Evolutionary conservation across 495 filamentous ascomycete species (phyloP), one percentile per base, ranked within the genome.

Genomic region (Neurospora pannonica): DNA sequence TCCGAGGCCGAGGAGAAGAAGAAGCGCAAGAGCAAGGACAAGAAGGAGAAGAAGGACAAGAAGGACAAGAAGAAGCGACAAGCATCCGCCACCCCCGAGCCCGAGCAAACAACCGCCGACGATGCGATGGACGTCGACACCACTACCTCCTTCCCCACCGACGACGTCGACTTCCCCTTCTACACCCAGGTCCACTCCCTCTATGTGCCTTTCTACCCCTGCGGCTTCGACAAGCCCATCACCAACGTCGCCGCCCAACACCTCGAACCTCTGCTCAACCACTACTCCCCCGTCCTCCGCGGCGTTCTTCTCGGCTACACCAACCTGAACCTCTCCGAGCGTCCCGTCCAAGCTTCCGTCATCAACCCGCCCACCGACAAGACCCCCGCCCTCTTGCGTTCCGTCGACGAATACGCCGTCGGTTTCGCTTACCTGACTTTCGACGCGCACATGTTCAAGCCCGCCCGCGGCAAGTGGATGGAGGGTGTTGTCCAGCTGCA

Each of bases 401-500:
- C 83, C 0, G 75, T 84, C 15, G 83, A 85, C 75, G 85, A 87
- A 70, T 84, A 84, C 40, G 84, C 83, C 0, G 84, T 83, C 4
- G 82, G 78, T 38, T 86, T 84, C 46, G 84, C 81, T 34, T 86
- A 84, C 82, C 78, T 87, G 8, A 86, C 85, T 0, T 83, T 81
- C 21, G 83, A 86, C 28, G 83, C 84, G 13, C 80, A 83, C 3
- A 71, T 87, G 0, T 87, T 87, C 70, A 77, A 82, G 19, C 85
- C 85, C 9, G 77, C 81, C 0, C 81, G 85, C 36, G 85, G 85
- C 38, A 84, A 83, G 24, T 86, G 81, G 81, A 83, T 87, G 79
- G 85, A 87, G 76, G 85, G 85, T 40, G 79, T 78, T 1, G 79
- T 86, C 40, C 85, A 85, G 62, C 79, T 87, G 10, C 85, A 87